Conservation (phyloP, 352 stramenopile species). For the Phytophthora capsici region DNA sequence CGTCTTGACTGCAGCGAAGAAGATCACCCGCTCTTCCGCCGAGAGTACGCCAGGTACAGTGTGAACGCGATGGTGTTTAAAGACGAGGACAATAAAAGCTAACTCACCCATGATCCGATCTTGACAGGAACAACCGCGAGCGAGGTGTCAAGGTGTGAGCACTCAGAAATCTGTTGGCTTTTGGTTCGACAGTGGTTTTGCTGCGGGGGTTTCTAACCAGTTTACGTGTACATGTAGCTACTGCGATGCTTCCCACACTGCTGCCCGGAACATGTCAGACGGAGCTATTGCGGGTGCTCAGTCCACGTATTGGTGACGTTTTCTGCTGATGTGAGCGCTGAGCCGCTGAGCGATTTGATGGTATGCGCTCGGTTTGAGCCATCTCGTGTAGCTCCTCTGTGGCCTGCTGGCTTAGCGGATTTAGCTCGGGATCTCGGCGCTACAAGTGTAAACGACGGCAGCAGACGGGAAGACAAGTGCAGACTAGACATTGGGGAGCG, state of each 20-base stretch:
- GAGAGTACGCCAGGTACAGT: constrained; percentile 33
- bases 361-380: constrained; percentile 41
- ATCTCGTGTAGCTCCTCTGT: constrained; percentile 4
- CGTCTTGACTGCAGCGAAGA: constrained; percentile 25
- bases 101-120: not conserved
- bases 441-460: not conserved
- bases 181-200: no score
- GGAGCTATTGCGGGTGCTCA: constrained; percentile 46
- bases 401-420: constrained; percentile 1
- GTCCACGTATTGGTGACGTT: constrained; percentile 37
- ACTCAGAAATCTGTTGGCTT: no score
- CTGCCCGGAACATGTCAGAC: constrained; percentile 34
- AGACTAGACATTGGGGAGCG: constrained; percentile 6
- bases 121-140: constrained; percentile 21
- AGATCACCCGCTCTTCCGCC: constrained; percentile 33
- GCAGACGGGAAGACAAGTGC: constrained; percentile 1
- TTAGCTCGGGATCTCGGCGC: not conserved
- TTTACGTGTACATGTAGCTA: not conserved
- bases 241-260: constrained; percentile 48
- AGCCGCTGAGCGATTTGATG: constrained; percentile 12
- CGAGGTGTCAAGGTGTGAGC: constrained; percentile 21
- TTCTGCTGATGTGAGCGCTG: not conserved
- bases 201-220: no score
- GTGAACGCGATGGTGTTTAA: not conserved
- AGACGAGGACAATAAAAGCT: not conserved